Base-by-base conservation (phyloP, 371 early-diverging fungal genomes). In the Syncephalastrum sp. region DNA sequence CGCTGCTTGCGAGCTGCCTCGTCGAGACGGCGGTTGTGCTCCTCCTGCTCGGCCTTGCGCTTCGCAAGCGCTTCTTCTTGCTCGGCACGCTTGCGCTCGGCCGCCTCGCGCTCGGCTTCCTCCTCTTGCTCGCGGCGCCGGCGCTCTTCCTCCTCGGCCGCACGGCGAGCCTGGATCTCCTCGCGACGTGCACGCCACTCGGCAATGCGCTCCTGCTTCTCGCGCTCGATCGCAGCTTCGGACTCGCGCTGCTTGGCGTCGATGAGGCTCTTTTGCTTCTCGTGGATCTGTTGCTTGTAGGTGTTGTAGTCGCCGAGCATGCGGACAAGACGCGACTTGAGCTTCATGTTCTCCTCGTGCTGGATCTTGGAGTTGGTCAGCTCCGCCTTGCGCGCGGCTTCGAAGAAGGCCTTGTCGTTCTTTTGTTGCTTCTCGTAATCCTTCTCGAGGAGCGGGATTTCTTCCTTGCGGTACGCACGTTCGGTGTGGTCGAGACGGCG, bases 381-480 rank as follows among this genome's bases (percentile, higher is more conserved):
- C 42, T 83, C 82, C 42, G 87, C 88, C 74, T 85, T 84, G 61
- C 81, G 76, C 17, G 90, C 82, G 46, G 85, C 89, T 49, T 91
- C 89, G 71, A 93, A 86, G 74, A 83, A 85, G 50, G 86, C 86
- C 65, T 78, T 82, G 71, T 98, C 99, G 24, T 70, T 73, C 74
- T 82, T 82, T 75, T 91, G 90, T 76, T 98, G 97, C 41, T 82
- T 78, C 54, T 91, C 93, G 67, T 94, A 96, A 73, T 97, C 98
- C 65, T 89, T 84, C 42, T 85, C 88, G 54, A 97, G 83, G 16
- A 97, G 75, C 25, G 98, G 94, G 61, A 90, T 90, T 82, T 99
- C 99, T 64, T 90, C 91, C 73, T 88, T 83, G 61, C 98, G 93
- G 75, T 81, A 90, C n/a, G 98, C 99, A 70, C 99, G 94, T 75